Percentiles rank a stretch among this genome's conserved stretches.
These are phyloP conservation scores for Jacaranda mimosifolia DNA, from an alignment of 257 asterid species.

Conservation along the genomic window DNA sequence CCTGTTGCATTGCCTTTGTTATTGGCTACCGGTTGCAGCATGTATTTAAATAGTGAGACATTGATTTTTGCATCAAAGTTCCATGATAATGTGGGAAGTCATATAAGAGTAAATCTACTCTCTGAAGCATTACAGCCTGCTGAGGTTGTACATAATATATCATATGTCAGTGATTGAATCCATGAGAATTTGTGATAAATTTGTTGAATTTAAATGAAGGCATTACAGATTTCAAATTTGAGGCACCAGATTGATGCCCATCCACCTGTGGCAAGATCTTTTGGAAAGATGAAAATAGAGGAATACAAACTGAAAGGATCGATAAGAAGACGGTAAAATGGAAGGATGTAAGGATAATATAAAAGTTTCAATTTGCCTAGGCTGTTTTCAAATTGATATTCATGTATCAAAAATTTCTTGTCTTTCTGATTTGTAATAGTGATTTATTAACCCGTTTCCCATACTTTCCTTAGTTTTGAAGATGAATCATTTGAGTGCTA, in stretches of 20 bases:
- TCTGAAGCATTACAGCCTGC: no score
- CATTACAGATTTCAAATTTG: neutral
- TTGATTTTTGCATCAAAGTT: neutral
- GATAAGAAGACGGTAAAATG: neutral
- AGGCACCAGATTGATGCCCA: neutral
- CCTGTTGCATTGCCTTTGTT: neutral
- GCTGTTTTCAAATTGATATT: no score
- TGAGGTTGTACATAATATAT: neutral
- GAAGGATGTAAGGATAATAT: no score
- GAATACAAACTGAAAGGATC: neutral
- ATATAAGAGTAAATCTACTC: neutral
- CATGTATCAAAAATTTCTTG: no score
- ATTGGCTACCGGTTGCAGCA: neutral
- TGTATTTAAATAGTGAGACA: neutral
- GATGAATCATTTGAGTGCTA: neutral
- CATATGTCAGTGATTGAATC: neutral
- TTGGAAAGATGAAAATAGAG: neutral
- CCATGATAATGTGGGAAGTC: neutral
- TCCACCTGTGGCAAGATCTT: neutral
- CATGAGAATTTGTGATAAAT: neutral
- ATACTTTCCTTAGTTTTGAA: no score
- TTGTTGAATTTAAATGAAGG: neutral
- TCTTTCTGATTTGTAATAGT: no score
- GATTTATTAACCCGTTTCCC: no score
- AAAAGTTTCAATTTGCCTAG: no score